phyloP scores from a whole-genome alignment of 495 filamentous ascomycete species.

The Xylaria scruposa region DNA sequence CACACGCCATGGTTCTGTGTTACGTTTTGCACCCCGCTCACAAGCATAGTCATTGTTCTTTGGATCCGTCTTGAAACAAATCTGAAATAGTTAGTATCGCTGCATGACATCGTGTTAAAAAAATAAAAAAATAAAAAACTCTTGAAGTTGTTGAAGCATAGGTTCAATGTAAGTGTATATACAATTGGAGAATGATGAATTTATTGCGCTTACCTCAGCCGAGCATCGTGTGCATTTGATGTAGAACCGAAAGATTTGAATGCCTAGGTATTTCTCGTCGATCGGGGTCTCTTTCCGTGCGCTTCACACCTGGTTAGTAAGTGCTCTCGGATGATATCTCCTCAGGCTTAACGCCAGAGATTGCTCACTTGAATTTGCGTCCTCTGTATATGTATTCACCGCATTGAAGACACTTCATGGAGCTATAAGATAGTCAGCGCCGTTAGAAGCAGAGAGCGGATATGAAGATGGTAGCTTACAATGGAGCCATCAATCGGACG shows the following conservation, averaged over 20 bases:
- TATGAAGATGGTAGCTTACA: slow-evolving; percentile 43
- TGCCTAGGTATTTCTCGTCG: slow-evolving; percentile 87
- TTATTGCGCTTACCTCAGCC: slow-evolving; percentile 56
- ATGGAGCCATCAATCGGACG: slow-evolving; percentile 97
- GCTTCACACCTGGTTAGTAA: slow-evolving; percentile 22
- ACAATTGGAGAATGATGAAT: neutral
- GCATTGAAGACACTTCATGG: slow-evolving; percentile 89
- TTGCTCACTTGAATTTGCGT: slow-evolving; percentile 71
- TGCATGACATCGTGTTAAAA: neutral
- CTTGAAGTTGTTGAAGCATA: neutral
- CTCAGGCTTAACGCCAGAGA: neutral
- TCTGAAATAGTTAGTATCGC: slow-evolving; percentile 41
- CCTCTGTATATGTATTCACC: slow-evolving; percentile 89
- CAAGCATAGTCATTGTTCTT: slow-evolving; percentile 93
- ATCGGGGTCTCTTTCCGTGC: slow-evolving; percentile 87
- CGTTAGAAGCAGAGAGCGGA: neutral
- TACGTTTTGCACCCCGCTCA: slow-evolving; percentile 84
- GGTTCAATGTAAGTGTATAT: neutral
- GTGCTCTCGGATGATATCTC: neutral
- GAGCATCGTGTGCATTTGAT: slow-evolving; percentile 80
- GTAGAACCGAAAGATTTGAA: slow-evolving; percentile 92
- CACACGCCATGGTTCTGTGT: slow-evolving; percentile 88
- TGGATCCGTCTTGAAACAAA: slow-evolving; percentile 94
- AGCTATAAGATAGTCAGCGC: slow-evolving; percentile 30
- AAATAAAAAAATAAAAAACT: neutral